Percentiles rank a stretch among this genome's conserved stretches.
These are phyloP conservation scores for Talaromyces nanjingensis DNA, from an alignment of 495 filamentous ascomycete genomes.

Conservation along the genomic window DNA sequence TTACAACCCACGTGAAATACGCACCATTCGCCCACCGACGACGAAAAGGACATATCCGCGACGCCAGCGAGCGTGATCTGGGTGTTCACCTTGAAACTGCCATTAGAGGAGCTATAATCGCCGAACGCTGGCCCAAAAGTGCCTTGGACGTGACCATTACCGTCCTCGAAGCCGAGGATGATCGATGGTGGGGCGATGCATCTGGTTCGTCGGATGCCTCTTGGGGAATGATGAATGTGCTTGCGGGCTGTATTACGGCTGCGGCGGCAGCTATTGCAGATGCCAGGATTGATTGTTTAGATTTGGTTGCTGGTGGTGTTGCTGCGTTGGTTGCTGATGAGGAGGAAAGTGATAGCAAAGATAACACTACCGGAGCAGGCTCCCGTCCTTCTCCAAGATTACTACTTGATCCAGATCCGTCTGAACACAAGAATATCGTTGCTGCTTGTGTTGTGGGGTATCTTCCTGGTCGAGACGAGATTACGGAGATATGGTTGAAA, in stretches of 20 bases:
- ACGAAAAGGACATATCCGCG: slow-evolving; percentile 80
- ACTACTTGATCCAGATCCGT: slow-evolving; percentile 77
- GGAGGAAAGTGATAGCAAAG: slow-evolving; percentile 5
- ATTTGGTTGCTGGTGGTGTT: slow-evolving; percentile 82
- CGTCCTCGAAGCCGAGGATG: slow-evolving; percentile 83
- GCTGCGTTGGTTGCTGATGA: slow-evolving; percentile 62
- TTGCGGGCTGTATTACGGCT: slow-evolving; percentile 88
- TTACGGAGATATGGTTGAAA: slow-evolving; percentile 92
- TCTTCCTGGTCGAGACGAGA: slow-evolving; percentile 77
- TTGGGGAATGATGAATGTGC: slow-evolving; percentile 81
- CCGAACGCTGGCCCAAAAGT: slow-evolving; percentile 93
- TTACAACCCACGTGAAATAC: slow-evolving; percentile 91
- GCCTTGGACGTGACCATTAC: slow-evolving; percentile 89
- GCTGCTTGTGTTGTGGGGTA: slow-evolving; percentile 89
- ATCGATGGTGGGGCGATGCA: slow-evolving; percentile 53
- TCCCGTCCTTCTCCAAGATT: slow-evolving; percentile 31
- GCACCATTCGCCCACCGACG: slow-evolving; percentile 84
- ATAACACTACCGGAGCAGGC: slow-evolving; percentile 6
- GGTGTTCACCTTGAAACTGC: slow-evolving; percentile 87
- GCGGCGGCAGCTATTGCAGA: slow-evolving; percentile 93
- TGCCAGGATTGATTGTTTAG: slow-evolving; percentile 92
- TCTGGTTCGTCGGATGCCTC: slow-evolving; percentile 42
- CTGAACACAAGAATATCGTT: slow-evolving; percentile 62
- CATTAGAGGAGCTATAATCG: slow-evolving; percentile 79
- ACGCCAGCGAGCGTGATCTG: slow-evolving; percentile 80